Base-by-base conservation (phyloP, 306 rosid species). In the Quercus cerris region DNA sequence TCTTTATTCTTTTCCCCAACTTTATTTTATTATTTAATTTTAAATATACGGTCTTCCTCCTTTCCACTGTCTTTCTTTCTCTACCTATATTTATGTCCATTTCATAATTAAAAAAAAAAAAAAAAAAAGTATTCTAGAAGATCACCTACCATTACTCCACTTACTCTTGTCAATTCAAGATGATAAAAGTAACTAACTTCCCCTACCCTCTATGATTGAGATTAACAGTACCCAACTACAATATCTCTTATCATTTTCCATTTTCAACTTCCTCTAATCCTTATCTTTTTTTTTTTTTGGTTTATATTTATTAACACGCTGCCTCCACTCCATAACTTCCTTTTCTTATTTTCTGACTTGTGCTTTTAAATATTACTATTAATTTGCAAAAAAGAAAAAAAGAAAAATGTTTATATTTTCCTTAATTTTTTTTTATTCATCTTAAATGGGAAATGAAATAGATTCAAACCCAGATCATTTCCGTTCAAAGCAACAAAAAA, bases 41-140 rank as follows among this genome's bases (percentile, higher is more conserved):
- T 33, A 3, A 28, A 23, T 74, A 20, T 63, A 14, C 38, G 78
- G 75, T 73, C 75, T 78, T 73, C 51, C 77, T 71, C 33, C 75
- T 81, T 81, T 81, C 77, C 79, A 55, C 77, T 81, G 73, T 67
- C 69, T 77, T 67, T 78, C 78, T 67, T 68, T 77, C 59, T 78
- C 78, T 57, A 75, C 59, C 73, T 55, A 73, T 71, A 61, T 59
- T 61, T 27, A 58, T 71, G 52, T 30, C 68, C 66, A 78, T 79
- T 77, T 68, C 25, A 49, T 74, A 20, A 63, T 18, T 18, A 79
- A 81, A 20, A 64, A 13, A 81, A 81, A 23, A 22, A 22, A 79
- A 81, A 20, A 64, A 13, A 81, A 81, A 35, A 75, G 84, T 28
- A 5, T 86, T 88, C 91, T 86, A 86, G 91, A 88, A 88, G 80